Evolutionary conservation across 1,139 yeast genomes (phyloP), one percentile per base, ranked within the genome.

Genomic region (Lodderomyces elongisporus): DNA sequence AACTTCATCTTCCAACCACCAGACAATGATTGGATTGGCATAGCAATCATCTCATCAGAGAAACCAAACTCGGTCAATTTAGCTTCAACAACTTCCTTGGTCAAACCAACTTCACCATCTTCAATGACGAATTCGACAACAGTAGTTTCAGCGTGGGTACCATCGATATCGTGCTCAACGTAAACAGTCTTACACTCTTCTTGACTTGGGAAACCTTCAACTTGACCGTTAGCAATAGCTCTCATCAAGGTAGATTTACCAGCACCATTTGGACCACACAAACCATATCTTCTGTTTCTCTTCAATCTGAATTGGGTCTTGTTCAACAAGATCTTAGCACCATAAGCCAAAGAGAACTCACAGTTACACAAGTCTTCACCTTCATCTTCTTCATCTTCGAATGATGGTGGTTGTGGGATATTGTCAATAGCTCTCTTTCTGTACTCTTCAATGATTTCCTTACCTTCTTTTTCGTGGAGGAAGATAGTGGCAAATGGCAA

Each of bases 1-100:
- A 91, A 81, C 77, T 91, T 91, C 98, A 91, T 91, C 81, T 91
- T 91, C 98, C 98, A 91, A 80, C 98, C 98, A 82, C 98, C 98
- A 59, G 97, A 89, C 56, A 91, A 78, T 47, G 96, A 85, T 62
- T 88, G 81, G 66, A 91, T 89, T 66, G 95, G 94, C 93, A 83
- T 84, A 52, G 60, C 66, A 62, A 79, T 78, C 96, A 88, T 88
- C 59, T 80, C 95, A 45, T 85, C 91, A 54, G 93, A 59, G 87
- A 91, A 91, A 59, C 78, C 77, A 77, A 91, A 91, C 68, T 88
- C 96, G 46, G 67, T 67, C 65, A 91, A 82, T 67, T 83, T 82
- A 46, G 65, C 76, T 51, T 70, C 77, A 52, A 84, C 85, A 47
- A 66, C 79, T 47, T 77, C 85, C 53, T 58, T 66, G 60, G 87